These are phyloP conservation scores for Conticribra guillardii DNA, from an alignment of 108 stramenopile genomes.

Conservation along the genomic window DNA sequence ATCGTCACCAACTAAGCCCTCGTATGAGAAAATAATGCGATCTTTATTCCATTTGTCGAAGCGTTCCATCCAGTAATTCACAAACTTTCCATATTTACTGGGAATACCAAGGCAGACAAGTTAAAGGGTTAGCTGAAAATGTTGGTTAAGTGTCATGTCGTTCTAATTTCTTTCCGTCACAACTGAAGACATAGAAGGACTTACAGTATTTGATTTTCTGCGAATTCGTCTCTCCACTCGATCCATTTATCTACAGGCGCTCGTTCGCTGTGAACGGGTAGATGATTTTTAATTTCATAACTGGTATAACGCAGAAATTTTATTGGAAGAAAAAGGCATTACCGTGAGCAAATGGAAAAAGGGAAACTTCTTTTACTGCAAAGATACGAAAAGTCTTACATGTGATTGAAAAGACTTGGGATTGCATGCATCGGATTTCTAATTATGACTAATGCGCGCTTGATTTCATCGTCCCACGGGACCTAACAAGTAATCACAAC, in stretches of 20 bases:
- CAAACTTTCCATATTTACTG: constrained; percentile 22
- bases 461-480: constrained; percentile 33
- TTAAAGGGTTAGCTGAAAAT: not conserved
- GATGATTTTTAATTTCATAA: constrained; percentile 32
- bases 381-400: no score
- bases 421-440: constrained; percentile 41
- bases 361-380: no score
- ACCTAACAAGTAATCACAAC: constrained; percentile 10
- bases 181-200: not conserved
- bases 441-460: constrained; percentile 36
- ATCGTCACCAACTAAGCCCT: constrained; percentile 18
- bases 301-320: not conserved
- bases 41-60: constrained; percentile 23
- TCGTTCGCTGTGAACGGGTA: constrained; percentile 36
- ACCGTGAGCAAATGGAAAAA: not conserved
- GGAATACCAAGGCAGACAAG: not conserved
- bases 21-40: constrained; percentile 36
- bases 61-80: constrained; percentile 45
- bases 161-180: no score
- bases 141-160: not conserved
- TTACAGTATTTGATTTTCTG: constrained; percentile 20
- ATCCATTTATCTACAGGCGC: constrained; percentile 27
- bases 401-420: constrained; percentile 36
- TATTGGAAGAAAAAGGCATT: not conserved
- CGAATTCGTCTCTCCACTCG: constrained; percentile 37